Evolutionary conservation across 2,329 filamentous ascomycete genomes (phyloP).

Genomic region (Canariomyces notabilis): DNA sequence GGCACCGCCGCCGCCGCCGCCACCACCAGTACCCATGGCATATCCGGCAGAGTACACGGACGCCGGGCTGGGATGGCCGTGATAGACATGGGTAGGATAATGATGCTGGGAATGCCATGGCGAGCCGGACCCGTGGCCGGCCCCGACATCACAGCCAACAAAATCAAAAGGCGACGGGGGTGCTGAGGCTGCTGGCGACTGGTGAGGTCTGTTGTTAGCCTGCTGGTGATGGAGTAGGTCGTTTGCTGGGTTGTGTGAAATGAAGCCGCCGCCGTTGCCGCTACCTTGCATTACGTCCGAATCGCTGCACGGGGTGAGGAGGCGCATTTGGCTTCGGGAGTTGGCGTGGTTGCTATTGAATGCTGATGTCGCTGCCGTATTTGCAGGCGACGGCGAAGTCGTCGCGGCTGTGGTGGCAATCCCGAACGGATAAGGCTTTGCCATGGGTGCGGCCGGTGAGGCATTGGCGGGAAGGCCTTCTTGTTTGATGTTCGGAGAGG

Average conservation of each 20-base stretch:
- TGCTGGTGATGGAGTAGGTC: constrained; percentile 30
- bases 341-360: constrained; percentile 24
- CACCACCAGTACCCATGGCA: not conserved
- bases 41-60: not conserved
- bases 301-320: constrained; percentile 53
- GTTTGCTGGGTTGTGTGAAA: constrained; percentile 30
- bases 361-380: constrained; percentile 17
- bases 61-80: not conserved
- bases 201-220: too few species aligned
- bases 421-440: constrained; percentile 5
- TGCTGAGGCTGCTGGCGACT: constrained; percentile 28
- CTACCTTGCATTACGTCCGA: constrained; percentile 35
- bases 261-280: constrained; percentile 26
- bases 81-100: constrained; percentile 1
- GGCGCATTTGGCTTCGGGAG: constrained; percentile 33
- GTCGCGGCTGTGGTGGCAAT: constrained; percentile 1
- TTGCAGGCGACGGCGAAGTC: constrained; percentile 29
- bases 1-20: not conserved
- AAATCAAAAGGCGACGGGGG: constrained; percentile 29
- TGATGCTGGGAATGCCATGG: constrained; percentile 19
- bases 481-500: constrained; percentile 12
- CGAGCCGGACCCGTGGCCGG: constrained; percentile 20
- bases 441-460: not conserved
- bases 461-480: constrained; percentile 2
- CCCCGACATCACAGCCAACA: constrained; percentile 27